These are phyloP conservation scores for Fusarium chuoi DNA, from an alignment of 2,329 filamentous ascomycete genomes.

Conservation along the genomic window DNA sequence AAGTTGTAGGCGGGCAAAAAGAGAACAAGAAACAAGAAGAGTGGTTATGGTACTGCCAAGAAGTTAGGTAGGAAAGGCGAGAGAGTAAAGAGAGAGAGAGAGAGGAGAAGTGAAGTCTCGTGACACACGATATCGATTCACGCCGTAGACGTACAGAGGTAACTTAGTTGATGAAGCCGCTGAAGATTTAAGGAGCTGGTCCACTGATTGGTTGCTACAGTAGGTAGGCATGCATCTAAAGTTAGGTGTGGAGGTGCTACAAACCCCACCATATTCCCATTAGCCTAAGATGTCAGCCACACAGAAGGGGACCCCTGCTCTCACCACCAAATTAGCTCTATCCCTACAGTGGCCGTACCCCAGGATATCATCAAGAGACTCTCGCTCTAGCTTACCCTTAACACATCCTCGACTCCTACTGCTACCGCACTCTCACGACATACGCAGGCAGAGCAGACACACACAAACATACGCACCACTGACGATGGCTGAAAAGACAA, in stretches of 20 bases:
- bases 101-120: slow-evolving; percentile 8
- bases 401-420: slow-evolving; percentile 8
- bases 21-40: neutral
- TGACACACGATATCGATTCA: slow-evolving; percentile 19
- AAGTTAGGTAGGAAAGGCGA: neutral
- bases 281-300: slow-evolving; percentile 37
- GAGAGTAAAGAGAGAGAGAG: neutral
- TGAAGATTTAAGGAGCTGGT: slow-evolving; percentile 16
- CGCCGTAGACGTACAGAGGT: neutral
- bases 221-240: neutral
- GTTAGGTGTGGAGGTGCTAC: neutral
- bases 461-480: neutral
- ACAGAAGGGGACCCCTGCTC: slow-evolving; percentile 20
- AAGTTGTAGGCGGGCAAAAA: slow-evolving; percentile 1
- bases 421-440: slow-evolving; percentile 2
- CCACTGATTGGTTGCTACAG: slow-evolving; percentile 13
- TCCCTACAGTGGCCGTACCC: slow-evolving; percentile 11
- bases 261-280: slow-evolving; percentile 19
- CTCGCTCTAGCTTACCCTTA: slow-evolving; percentile 13
- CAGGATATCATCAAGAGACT: slow-evolving; percentile 17
- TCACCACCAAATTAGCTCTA: slow-evolving; percentile 18
- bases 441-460: neutral
- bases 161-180: slow-evolving; percentile 11
- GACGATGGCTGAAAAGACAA: slow-evolving; percentile 15
- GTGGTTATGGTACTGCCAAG: neutral